Evolutionary conservation across 78 protist genomes (phyloP), one percentile per base, ranked within the genome.

Genomic region (Tieghemostelium lacteum): DNA sequence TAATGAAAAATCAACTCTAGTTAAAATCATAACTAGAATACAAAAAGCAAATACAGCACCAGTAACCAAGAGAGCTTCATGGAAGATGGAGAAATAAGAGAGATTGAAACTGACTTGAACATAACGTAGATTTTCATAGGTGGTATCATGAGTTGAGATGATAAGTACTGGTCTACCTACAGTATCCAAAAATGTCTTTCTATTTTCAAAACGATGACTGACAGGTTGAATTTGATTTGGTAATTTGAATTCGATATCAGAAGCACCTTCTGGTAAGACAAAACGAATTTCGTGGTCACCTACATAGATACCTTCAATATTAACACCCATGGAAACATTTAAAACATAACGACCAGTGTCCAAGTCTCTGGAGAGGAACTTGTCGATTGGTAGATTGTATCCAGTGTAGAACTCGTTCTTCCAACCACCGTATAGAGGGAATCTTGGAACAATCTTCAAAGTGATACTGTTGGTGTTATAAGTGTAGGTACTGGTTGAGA

Each of bases 381-480:
- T 36, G 19, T 36, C 65, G 31, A 92, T 29, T 34, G 98, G 97
- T n/a, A 97, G 72, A 86, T 87, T 93, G 94, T 93, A 95, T 17
- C 96, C 97, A 57, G 92, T 61, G 87, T 65, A 75, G 75, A 73
- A 95, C 2, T 55, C 55, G 7, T 85, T 94, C 74, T 92, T 92
- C 98, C 98, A 97, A 24, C 97, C 97, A 50, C 98, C 98, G 33
- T 95, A 87, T 37, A 97, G 74, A 36, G 97, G 97, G 93, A 95
- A 95, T 31, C 98, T 74, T 42, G 97, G 97, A 28, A 14, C n/a
- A 66, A 88, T 62, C 85, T 80, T 74, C 49, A 80, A 54, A 73
- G 80, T 63, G 64, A 70, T 36, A 20, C 42, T 73, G 36, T 39
- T 60, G 20, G 65, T 37, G 17, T 24, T 31, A 61, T 60, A 83